phyloP scores from a whole-genome alignment of 495 filamentous ascomycete species.

The Xylaria palmicola region DNA sequence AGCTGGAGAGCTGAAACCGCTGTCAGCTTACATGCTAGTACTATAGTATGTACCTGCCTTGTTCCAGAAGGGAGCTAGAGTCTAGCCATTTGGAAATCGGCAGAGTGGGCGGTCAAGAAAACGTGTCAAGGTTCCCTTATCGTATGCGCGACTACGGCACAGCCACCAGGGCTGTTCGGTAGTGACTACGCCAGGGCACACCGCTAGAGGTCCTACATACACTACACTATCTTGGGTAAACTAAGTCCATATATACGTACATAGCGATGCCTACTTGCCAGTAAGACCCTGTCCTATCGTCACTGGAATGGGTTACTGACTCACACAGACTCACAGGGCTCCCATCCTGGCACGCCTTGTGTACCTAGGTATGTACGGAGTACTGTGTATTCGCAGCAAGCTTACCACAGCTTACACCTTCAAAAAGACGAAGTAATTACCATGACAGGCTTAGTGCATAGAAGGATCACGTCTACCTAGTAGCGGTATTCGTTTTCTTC shows the following conservation, averaged over 20 bases:
- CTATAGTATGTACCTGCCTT: no score
- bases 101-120: neutral
- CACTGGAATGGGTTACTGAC: neutral
- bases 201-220: neutral
- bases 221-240: neutral
- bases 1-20: slow-evolving; percentile 5
- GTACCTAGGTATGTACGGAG: no score
- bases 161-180: neutral
- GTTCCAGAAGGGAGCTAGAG: neutral
- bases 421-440: neutral
- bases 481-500: neutral
- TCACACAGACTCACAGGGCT: neutral
- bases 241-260: no score
- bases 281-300: neutral
- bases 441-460: neutral
- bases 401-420: no score
- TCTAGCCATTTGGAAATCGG: neutral
- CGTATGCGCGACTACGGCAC: neutral
- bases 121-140: neutral
- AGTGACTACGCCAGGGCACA: no score
- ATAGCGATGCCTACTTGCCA: no score
- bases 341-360: no score
- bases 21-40: slow-evolving; percentile 13
- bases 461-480: neutral
- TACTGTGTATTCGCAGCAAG: no score